phyloP scores from a whole-genome alignment of 352 stramenopile species.

The Thalassiosira mediterranea region DNA sequence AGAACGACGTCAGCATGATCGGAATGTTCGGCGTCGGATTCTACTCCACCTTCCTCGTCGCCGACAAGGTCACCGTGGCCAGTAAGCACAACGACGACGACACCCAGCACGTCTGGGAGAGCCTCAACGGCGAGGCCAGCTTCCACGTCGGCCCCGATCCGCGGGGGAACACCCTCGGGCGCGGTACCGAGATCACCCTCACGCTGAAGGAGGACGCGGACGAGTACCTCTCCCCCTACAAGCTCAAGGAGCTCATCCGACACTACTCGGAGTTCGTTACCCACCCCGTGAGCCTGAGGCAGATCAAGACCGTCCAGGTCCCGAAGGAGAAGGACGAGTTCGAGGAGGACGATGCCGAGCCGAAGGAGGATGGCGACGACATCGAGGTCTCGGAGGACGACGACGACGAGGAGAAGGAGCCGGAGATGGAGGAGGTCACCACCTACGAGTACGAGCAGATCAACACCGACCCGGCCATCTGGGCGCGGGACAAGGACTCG shows the following conservation, averaged over 20 bases:
- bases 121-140: conserved; percentile 87
- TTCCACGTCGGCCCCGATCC: conserved; percentile 97
- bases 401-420: conserved; percentile 77
- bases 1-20: conserved; percentile 93
- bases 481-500: conserved; percentile 94
- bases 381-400: conserved; percentile 87
- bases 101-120: conserved; percentile 98
- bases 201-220: conserved; percentile 98
- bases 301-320: conserved; percentile 92
- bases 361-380: conserved; percentile 83
- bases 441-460: conserved; percentile 94
- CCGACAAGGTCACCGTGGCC: conserved; percentile 93
- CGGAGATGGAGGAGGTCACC: conserved; percentile 92
- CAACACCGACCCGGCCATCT: conserved; percentile 98
- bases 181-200: conserved; percentile 98
- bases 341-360: conserved; percentile 81
- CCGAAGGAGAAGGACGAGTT: conserved; percentile 84
- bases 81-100: conserved; percentile 97
- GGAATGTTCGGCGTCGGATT: conserved; percentile 99
- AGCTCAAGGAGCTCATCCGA: conserved; percentile 93
- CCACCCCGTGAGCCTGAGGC: conserved; percentile 98
- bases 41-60: conserved; percentile 98
- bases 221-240: conserved; percentile 94
- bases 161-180: conserved; percentile 92
- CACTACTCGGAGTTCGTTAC: conserved; percentile 99